phyloP scores from a whole-genome alignment of 1,139 yeast species.

The Debaryomyces subglobosus region DNA sequence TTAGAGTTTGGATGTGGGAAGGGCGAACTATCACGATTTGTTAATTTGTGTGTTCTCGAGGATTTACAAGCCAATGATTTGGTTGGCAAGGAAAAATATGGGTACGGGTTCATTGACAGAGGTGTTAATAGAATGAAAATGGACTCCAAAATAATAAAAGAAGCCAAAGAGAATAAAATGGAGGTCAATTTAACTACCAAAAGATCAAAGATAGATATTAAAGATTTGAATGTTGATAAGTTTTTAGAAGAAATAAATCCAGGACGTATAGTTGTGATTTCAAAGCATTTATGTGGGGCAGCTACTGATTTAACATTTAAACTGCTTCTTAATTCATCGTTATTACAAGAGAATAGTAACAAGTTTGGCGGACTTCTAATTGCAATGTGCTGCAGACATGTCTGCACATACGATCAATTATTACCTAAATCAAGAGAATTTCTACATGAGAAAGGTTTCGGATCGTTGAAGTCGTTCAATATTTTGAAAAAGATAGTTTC shows the following conservation, averaged over 20 bases:
- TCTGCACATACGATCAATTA: constrained; percentile 61
- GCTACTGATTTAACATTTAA: constrained; percentile 86
- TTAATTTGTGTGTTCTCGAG: constrained; percentile 50
- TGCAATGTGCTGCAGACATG: constrained; percentile 95
- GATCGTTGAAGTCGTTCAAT: constrained; percentile 45
- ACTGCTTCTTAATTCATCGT: constrained; percentile 55
- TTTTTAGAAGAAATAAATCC: constrained; percentile 37
- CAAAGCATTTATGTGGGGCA: constrained; percentile 91
- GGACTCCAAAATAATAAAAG: constrained; percentile 68
- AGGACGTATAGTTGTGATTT: constrained; percentile 56
- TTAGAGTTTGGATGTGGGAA: constrained; percentile 92
- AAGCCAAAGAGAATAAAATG: constrained; percentile 33
- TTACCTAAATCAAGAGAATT: constrained; percentile 51
- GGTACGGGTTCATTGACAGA: constrained; percentile 73
- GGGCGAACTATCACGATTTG: constrained; percentile 76
- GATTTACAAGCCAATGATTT: constrained; percentile 22
- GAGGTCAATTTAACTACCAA: constrained; percentile 38
- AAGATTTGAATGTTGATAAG: constrained; percentile 61
- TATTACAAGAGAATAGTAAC: constrained; percentile 15
- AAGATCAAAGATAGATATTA: constrained; percentile 74
- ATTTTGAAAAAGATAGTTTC: constrained; percentile 68
- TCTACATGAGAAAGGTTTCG: constrained; percentile 37
- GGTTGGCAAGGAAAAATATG: constrained; percentile 22
- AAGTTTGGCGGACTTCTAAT: constrained; percentile 62
- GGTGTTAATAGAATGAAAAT: constrained; percentile 78